These are phyloP conservation scores for Candida incommunis DNA, from an alignment of 805 yeast genomes.

Conservation along the genomic window DNA sequence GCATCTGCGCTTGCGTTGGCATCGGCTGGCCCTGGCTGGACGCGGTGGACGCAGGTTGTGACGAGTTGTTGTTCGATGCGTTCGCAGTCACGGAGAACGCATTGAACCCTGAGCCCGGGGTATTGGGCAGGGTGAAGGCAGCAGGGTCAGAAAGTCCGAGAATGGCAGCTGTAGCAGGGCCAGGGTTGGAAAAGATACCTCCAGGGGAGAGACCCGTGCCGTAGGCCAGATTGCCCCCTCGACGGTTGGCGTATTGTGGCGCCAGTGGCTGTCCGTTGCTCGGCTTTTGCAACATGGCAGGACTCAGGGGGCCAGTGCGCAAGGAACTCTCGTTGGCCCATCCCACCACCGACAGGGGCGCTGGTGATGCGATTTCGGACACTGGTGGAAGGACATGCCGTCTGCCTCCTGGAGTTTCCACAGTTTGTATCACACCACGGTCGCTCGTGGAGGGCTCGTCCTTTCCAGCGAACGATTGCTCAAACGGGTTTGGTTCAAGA, in stretches of 20 bases:
- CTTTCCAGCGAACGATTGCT: slow-evolving; percentile 76
- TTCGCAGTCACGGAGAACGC: slow-evolving; percentile 1
- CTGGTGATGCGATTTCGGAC: slow-evolving; percentile 16
- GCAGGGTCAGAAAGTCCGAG: slow-evolving; percentile 28
- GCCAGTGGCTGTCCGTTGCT: neutral
- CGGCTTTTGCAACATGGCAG: slow-evolving; percentile 18
- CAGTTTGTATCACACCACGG: slow-evolving; percentile 2
- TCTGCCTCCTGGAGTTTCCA: slow-evolving; percentile 14
- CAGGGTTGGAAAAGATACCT: slow-evolving; percentile 23
- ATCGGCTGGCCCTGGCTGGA: too few relatives aligned
- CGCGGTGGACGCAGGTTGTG: too few relatives aligned
- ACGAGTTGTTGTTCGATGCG: neutral
- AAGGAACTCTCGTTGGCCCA: slow-evolving; percentile 10
- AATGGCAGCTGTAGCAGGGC: slow-evolving; percentile 22
- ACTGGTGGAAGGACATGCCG: slow-evolving; percentile 16
- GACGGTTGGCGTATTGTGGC: neutral
- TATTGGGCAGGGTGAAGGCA: neutral
- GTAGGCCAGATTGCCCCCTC: too few relatives aligned
- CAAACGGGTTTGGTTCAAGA: slow-evolving; percentile 90
- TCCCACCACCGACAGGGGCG: slow-evolving; percentile 10
- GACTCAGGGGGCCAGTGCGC: slow-evolving; percentile 23
- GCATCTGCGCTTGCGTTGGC: too few relatives aligned
- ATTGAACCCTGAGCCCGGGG: neutral
- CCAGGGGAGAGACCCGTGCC: slow-evolving; percentile 25
- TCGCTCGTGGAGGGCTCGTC: slow-evolving; percentile 1